Evolutionary conservation across 2,329 filamentous ascomycete genomes (phyloP).

Genomic region (Penicillium sp.): DNA sequence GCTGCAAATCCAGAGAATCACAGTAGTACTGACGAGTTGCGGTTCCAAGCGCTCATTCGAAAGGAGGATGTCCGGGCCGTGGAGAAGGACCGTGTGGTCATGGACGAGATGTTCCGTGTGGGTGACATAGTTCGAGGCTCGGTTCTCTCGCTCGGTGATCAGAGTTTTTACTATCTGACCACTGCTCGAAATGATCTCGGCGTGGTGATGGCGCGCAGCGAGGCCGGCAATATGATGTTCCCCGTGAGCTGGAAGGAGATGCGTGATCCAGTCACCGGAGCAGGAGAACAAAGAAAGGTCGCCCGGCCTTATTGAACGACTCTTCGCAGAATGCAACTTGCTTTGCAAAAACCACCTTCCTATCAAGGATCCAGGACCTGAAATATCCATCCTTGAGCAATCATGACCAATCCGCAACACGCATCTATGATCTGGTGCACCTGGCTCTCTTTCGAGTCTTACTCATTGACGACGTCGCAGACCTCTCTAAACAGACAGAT

Average conservation of each 20-base stretch:
- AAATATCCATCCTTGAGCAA: not conserved
- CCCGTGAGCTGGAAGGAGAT: conserved; percentile 96
- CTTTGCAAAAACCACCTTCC: not conserved
- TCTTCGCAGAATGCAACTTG: not conserved
- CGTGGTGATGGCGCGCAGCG: conserved; percentile 86
- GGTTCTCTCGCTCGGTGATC: conserved; percentile 87
- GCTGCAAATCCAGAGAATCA: conserved; percentile 38
- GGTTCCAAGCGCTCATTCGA: conserved; percentile 76
- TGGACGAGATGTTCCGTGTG: conserved; percentile 84
- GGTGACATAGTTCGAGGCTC: conserved; percentile 85
- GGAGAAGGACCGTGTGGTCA: conserved; percentile 90
- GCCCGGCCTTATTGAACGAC: conserved; percentile 76
- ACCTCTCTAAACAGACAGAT: too few relatives aligned
- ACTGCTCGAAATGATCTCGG: conserved; percentile 88
- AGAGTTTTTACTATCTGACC: conserved; percentile 90
- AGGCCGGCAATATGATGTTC: conserved; percentile 82
- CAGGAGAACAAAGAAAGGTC: conserved; percentile 78
- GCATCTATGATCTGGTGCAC: not conserved
- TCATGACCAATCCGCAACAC: not conserved
- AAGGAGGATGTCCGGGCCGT: conserved; percentile 89
- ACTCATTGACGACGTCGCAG: too few relatives aligned
- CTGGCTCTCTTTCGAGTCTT: too few relatives aligned
- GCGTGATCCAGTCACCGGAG: conserved; percentile 71
- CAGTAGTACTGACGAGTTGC: conserved; percentile 54
- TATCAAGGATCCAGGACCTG: not conserved